Percentiles rank a stretch among this genome's conserved stretches.
Conservation (phyloP, 192 early-diverging fungal species). For the Pilobolus umbonatus region DNA sequence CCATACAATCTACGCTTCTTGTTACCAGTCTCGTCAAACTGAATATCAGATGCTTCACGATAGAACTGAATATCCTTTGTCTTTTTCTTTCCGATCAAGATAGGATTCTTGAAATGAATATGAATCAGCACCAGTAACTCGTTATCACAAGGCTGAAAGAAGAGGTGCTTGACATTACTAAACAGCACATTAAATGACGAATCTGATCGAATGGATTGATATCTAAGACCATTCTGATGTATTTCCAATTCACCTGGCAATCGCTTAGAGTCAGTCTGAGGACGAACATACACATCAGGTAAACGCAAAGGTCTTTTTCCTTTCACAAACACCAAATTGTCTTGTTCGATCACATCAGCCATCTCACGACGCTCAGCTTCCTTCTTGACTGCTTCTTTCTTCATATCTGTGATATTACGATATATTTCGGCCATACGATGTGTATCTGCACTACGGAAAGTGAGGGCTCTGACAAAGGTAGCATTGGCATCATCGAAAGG, state of each 20-base stretch:
- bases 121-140: conserved; percentile 95
- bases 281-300: conserved; percentile 88
- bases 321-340: conserved; percentile 72
- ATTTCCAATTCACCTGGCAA: conserved; percentile 94
- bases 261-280: conserved; percentile 88
- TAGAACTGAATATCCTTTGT: conserved; percentile 99
- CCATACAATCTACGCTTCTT: conserved; percentile 83
- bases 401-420: conserved; percentile 81
- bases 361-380: conserved; percentile 93
- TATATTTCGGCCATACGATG: conserved; percentile 80
- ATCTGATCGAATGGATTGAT: conserved; percentile 73
- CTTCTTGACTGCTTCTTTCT: conserved; percentile 88
- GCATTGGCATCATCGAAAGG: conserved; percentile 83
- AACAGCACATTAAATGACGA: conserved; percentile 91
- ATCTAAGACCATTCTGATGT: conserved; percentile 93
- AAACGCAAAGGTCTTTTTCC: conserved; percentile 73
- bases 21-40: conserved; percentile 97
- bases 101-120: conserved; percentile 92
- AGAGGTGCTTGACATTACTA: conserved; percentile 94
- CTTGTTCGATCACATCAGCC: conserved; percentile 96
- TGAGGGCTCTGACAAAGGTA: conserved; percentile 90
- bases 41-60: conserved; percentile 90
- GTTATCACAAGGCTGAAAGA: conserved; percentile 98
- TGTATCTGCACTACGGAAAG: conserved; percentile 84
- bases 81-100: conserved; percentile 99